Conservation (phyloP, 2,329 filamentous ascomycete species). For the Ceratocystis smalleyi region DNA sequence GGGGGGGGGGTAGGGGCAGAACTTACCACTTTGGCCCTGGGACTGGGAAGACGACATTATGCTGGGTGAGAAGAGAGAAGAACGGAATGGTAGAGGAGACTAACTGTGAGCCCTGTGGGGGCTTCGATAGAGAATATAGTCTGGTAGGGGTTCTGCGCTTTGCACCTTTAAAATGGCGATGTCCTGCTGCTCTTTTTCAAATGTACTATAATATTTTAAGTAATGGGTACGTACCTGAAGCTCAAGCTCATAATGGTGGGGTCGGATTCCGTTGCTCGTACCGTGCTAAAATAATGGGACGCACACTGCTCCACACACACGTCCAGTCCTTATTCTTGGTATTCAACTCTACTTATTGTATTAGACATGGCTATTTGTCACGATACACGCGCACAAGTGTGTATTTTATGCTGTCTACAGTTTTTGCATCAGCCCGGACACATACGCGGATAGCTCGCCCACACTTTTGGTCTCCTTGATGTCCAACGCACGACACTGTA, state of each 20-base stretch:
- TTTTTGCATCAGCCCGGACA: constrained; percentile 29
- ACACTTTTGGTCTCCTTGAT: constrained; percentile 44
- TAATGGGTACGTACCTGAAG: background rate
- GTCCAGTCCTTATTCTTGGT: background rate
- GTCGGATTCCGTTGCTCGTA: background rate
- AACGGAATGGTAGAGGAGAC: background rate
- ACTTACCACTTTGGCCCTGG: constrained; percentile 11
- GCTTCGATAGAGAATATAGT: background rate
- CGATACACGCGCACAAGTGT: background rate
- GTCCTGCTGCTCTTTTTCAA: constrained; percentile 1
- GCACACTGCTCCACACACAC: background rate
- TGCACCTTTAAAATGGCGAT: background rate
- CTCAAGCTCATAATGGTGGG: background rate
- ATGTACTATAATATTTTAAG: background rate
- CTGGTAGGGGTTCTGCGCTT: background rate
- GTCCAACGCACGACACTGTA: constrained; percentile 59
- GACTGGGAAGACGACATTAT: constrained; percentile 10
- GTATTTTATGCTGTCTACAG: background rate
- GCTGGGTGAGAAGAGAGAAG: background rate
- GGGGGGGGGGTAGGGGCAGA: background rate
- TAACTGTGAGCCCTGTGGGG: background rate
- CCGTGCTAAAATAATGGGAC: background rate
- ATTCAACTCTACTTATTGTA: background rate
- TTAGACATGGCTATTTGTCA: background rate
- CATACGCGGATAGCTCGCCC: constrained; percentile 32